Percentiles rank a stretch among this genome's conserved stretches.
Evolutionary conservation across 2,329 filamentous ascomycete species (phyloP).

Genomic region (Botrytis sinoallii): DNA sequence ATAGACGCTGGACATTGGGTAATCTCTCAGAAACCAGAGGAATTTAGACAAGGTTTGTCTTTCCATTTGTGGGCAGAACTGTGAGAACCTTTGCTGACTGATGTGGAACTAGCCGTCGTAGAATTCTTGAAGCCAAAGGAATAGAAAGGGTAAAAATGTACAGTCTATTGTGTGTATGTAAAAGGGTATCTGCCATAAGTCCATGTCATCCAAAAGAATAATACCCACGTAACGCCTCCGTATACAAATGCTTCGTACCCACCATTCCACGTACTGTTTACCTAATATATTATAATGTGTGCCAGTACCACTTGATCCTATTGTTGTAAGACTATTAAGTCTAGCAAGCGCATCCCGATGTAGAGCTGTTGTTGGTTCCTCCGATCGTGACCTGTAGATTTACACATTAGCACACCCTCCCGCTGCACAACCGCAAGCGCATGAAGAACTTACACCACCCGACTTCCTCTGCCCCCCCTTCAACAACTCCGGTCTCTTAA

Average conservation of each 20-base stretch:
- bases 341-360: slow-evolving; percentile 18
- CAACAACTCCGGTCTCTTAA: slow-evolving; percentile 46
- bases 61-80: background rate
- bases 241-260: slow-evolving; percentile 1
- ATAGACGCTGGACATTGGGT: slow-evolving; percentile 84
- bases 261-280: background rate
- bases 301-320: background rate
- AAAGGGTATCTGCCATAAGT: slow-evolving; percentile 36
- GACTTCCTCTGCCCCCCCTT: slow-evolving; percentile 32
- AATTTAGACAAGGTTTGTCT: slow-evolving; percentile 66
- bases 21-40: slow-evolving; percentile 81
- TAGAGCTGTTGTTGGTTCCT: background rate
- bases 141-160: slow-evolving; percentile 38
- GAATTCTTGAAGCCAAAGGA: slow-evolving; percentile 57
- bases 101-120: slow-evolving; percentile 51
- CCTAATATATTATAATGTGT: background rate
- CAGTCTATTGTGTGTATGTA: slow-evolving; percentile 33
- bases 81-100: slow-evolving; percentile 19
- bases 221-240: slow-evolving; percentile 22
- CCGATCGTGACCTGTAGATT: slow-evolving; percentile 14
- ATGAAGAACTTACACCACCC: slow-evolving; percentile 22
- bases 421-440: background rate
- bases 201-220: slow-evolving; percentile 22
- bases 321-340: background rate
- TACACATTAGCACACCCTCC: slow-evolving; percentile 26